Evolutionary conservation across 1,139 yeast genomes (phyloP), one percentile per base, ranked within the genome.

Genomic region (Ogataea hybrid): DNA sequence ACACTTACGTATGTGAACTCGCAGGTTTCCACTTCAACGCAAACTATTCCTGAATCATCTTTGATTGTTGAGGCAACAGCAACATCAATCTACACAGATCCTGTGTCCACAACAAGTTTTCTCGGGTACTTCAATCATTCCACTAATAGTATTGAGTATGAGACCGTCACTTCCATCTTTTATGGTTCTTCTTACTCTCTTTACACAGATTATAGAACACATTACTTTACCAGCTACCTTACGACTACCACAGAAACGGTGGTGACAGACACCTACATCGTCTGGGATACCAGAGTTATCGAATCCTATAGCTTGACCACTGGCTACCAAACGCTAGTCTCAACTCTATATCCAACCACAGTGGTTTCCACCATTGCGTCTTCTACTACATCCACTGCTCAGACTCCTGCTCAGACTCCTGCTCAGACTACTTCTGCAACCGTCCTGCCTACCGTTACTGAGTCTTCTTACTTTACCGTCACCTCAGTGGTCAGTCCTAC

Each of bases 231-330:
- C 17, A 15, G 23, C 18, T 42, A 33, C 34, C 10, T 36, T 5
- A 47, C 46, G 12, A 17, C n/a, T 6, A 14, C 7, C 21, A 20
- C 29, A 4, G 43, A 37, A 10, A 16, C 32, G 5, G 40, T 41
- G 14, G 45, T 48, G 16, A 46, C 49, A 10, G 35, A 42, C 2
- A 49, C 48, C 7, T 49, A 44, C 28, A 25, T 49, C 32, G 44
- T 37, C 5, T 46, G 45, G 46, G 42, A 39, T 8, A 37, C 47
- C 2, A 29, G 35, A 2, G 38, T 32, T 4, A 25, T 41, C 10
- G 41, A 36, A 6, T 42, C 47, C 2, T 25, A 40, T 37, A 42
- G 41, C 25, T 17, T 38, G 23, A 35, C 37, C 10, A 49, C 52
- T 2, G 51, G 46, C 8, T 37, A 36, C 21, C 21, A 32, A 6